These are phyloP conservation scores for Eucalyptus pauciflora DNA, from an alignment of 345 rosid genomes.

Conservation along the genomic window DNA sequence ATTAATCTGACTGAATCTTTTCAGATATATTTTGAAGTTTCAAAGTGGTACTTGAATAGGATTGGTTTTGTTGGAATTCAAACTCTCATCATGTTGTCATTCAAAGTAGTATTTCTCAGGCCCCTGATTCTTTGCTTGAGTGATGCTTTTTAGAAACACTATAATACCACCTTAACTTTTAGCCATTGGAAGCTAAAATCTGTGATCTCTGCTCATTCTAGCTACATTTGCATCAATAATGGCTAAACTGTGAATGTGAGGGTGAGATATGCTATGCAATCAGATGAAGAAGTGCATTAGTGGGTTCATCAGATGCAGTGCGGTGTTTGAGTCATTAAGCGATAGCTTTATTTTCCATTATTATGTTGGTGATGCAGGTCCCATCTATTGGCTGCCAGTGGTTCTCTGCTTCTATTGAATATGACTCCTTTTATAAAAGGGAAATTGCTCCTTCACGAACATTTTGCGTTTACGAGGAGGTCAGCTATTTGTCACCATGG, in stretches of 20 bases:
- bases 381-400: constrained; percentile 74
- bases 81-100: background rate
- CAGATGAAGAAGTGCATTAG: background rate
- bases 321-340: background rate
- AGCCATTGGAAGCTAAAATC: background rate
- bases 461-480: constrained; percentile 84
- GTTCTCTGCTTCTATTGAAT: constrained; percentile 48
- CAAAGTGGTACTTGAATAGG: background rate
- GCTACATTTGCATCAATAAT: background rate
- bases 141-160: background rate
- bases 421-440: constrained; percentile 24
- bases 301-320: background rate
- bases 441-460: constrained; percentile 71
- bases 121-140: background rate
- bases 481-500: constrained; percentile 1
- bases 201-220: background rate
- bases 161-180: background rate
- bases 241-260: background rate
- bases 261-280: background rate
- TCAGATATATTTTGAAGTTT: background rate
- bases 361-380: constrained; percentile 16
- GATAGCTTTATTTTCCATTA: background rate
- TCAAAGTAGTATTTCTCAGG: background rate
- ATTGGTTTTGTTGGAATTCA: background rate
- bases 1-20: background rate